These are phyloP conservation scores for Gnetum montanum DNA, from an alignment of 75 land plant genomes.

Conservation along the genomic window DNA sequence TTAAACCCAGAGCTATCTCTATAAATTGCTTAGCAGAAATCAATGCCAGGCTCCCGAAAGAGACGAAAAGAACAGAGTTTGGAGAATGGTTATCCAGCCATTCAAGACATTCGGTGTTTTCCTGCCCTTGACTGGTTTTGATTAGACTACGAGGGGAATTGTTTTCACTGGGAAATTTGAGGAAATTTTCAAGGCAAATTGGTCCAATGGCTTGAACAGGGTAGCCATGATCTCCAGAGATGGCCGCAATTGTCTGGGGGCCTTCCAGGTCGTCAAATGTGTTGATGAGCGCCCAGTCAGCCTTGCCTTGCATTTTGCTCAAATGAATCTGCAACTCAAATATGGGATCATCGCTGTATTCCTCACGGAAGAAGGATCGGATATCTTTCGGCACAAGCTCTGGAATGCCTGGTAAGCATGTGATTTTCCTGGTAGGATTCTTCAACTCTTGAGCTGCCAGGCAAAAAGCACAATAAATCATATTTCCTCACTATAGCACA, in stretches of 20 bases:
- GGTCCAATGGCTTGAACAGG: conserved; percentile 1
- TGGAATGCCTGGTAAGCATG: background rate
- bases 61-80: conserved; percentile 7
- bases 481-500: too few species aligned
- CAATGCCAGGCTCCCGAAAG: conserved; percentile 18
- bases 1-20: conserved; percentile 11
- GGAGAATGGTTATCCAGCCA: conserved; percentile 18
- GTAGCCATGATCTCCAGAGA: background rate
- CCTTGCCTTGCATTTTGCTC: background rate
- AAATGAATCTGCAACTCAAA: background rate
- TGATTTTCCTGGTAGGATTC: background rate
- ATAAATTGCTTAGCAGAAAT: conserved; percentile 6
- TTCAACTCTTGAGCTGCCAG: background rate
- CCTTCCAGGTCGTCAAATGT: conserved; percentile 5
- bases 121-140: conserved; percentile 8
- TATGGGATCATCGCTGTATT: background rate
- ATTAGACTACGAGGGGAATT: background rate
- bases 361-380: background rate
- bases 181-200: background rate
- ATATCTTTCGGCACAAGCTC: background rate
- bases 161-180: background rate
- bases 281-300: background rate
- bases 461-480: too few species aligned
- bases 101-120: conserved; percentile 2
- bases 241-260: background rate